Evolutionary conservation across 495 filamentous ascomycete species (phyloP).

Genomic region (Opeltia flavorubescens): DNA sequence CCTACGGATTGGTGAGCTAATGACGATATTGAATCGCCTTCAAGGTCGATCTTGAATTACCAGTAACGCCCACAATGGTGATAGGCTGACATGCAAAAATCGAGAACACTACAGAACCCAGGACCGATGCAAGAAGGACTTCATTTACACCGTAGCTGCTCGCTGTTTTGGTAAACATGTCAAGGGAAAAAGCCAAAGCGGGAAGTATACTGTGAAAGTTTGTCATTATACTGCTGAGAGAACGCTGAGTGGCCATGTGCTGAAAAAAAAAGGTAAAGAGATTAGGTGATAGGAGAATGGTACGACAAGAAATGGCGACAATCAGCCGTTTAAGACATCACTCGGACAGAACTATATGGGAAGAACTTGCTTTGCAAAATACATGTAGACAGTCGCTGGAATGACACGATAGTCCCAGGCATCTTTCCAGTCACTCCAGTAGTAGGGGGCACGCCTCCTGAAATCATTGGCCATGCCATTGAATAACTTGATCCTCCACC

Average conservation of each 20-base stretch:
- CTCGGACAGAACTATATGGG: not conserved
- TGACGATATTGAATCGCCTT: not conserved
- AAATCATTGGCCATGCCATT: constrained; percentile 62
- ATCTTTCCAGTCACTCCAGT: constrained; percentile 66
- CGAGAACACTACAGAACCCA: constrained; percentile 64
- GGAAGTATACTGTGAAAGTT: constrained; percentile 52
- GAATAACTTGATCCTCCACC: constrained; percentile 48
- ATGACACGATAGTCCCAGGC: constrained; percentile 77
- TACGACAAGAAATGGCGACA: not conserved
- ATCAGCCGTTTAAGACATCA: not conserved
- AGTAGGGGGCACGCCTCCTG: constrained; percentile 57
- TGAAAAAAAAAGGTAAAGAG: not conserved
- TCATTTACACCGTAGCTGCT: constrained; percentile 77
- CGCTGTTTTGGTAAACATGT: constrained; percentile 73
- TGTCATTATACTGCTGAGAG: constrained; percentile 5
- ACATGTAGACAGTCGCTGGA: constrained; percentile 76
- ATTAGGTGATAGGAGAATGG: not conserved
- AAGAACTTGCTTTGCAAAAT: constrained; percentile 64
- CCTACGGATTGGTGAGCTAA: constrained; percentile 23
- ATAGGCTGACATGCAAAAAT: constrained; percentile 64
- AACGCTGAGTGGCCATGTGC: not conserved
- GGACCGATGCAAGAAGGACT: constrained; percentile 62
- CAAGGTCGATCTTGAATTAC: constrained; percentile 23
- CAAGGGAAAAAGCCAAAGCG: constrained; percentile 68
- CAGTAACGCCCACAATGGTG: constrained; percentile 84